Evolutionary conservation across 2,329 filamentous ascomycete genomes (phyloP).

Genomic region (Pyricularia sp.): DNA sequence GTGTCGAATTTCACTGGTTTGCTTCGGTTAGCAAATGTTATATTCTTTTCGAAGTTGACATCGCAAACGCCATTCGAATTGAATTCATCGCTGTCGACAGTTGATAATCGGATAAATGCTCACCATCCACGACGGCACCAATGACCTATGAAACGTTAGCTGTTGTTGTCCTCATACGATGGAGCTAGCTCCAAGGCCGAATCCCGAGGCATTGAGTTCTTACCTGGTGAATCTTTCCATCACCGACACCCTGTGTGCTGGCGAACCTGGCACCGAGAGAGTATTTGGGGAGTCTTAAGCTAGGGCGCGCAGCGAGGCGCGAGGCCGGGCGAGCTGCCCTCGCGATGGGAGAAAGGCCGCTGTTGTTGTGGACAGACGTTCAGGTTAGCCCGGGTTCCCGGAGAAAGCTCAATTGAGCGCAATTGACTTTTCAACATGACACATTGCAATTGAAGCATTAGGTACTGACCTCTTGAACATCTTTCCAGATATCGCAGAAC

Average conservation of each 20-base stretch:
- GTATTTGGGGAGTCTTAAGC: conserved; percentile 46
- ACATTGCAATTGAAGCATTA: conserved; percentile 18
- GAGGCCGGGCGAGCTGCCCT: conserved; percentile 52
- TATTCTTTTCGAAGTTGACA: background rate
- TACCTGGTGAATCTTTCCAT: conserved; percentile 63
- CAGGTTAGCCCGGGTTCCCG: conserved; percentile 8
- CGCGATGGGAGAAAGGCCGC: conserved; percentile 58
- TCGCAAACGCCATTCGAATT: background rate
- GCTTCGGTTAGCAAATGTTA: background rate
- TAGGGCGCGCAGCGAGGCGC: conserved; percentile 48
- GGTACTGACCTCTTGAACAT: conserved; percentile 73
- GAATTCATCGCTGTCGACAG: background rate
- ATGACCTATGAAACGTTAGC: conserved; percentile 64
- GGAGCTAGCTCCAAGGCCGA: background rate
- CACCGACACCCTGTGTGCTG: conserved; percentile 46
- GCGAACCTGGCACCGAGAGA: conserved; percentile 49
- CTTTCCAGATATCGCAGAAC: conserved; percentile 62
- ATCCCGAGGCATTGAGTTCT: conserved; percentile 12
- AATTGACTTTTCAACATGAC: conserved; percentile 26
- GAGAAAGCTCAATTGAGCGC: conserved; percentile 43
- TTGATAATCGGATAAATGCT: conserved; percentile 22
- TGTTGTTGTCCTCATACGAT: conserved; percentile 1
- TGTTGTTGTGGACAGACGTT: conserved; percentile 27
- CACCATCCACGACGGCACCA: conserved; percentile 98
- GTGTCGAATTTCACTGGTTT: conserved; percentile 86